A percentile compares a stretch with the other conserved stretches of the same genome.
phyloP scores from a whole-genome alignment of 1,284 basidiomycete species.

The Ustilago cynodontis region DNA sequence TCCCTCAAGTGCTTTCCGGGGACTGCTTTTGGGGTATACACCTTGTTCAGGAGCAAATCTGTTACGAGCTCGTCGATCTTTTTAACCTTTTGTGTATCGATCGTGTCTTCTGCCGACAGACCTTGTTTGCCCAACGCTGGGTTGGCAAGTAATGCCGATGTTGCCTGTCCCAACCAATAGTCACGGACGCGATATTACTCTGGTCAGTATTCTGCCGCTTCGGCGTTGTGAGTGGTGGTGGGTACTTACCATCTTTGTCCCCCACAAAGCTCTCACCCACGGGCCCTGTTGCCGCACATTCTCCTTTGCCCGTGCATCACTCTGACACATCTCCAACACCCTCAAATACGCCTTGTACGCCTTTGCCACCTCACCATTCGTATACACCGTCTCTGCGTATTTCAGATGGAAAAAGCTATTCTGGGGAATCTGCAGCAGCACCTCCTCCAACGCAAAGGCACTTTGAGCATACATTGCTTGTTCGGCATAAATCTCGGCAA shows the following conservation, averaged over 20 bases:
- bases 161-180: neutral
- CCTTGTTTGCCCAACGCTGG: constrained; percentile 7
- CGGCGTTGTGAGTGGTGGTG: too few species aligned
- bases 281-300: constrained; percentile 34
- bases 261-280: constrained; percentile 66
- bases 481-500: constrained; percentile 87
- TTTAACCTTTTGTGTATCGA: constrained; percentile 37
- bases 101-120: constrained; percentile 18
- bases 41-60: constrained; percentile 51
- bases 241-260: constrained; percentile 61
- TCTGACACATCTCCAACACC: constrained; percentile 62
- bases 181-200: neutral
- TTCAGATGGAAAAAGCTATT: constrained; percentile 85
- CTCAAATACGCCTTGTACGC: constrained; percentile 65
- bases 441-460: constrained; percentile 82
- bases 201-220: neutral
- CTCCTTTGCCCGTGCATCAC: constrained; percentile 16
- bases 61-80: constrained; percentile 59
- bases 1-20: constrained; percentile 21
- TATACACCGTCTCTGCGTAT: constrained; percentile 88
- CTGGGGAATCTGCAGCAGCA: constrained; percentile 83
- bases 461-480: constrained; percentile 80
- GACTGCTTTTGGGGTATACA: constrained; percentile 50
- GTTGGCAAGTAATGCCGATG: constrained; percentile 29
- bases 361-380: constrained; percentile 75